These are phyloP conservation scores for Salisapilia sapeloensis DNA, from an alignment of 352 stramenopile species.

Conservation along the genomic window DNA sequence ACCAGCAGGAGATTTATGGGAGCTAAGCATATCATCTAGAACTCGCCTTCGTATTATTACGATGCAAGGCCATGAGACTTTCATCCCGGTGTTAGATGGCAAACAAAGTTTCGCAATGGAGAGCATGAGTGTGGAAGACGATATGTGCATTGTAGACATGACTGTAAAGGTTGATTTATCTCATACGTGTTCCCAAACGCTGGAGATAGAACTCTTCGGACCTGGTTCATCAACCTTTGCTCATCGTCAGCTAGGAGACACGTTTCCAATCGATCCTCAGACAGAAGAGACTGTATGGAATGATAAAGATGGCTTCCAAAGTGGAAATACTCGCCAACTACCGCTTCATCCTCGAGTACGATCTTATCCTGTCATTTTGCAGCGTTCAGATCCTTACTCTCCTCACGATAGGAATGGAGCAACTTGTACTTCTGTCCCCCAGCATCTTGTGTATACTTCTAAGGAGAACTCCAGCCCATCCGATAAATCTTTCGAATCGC, in stretches of 20 bases:
- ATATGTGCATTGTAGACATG: constrained; percentile 28
- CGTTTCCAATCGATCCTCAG: constrained; percentile 18
- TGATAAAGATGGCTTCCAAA: constrained; percentile 8
- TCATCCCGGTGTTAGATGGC: constrained; percentile 23
- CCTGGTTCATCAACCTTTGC: constrained; percentile 37
- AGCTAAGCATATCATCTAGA: constrained; percentile 28
- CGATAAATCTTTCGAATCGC: constrained; percentile 14
- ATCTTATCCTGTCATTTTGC: constrained; percentile 30
- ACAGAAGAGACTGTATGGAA: constrained; percentile 24
- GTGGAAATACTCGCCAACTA: constrained; percentile 12
- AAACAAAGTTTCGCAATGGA: constrained; percentile 26
- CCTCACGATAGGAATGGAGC: constrained; percentile 8
- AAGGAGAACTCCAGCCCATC: background rate
- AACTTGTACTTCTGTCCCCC: constrained; percentile 16
- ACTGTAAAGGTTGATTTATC: constrained; percentile 28
- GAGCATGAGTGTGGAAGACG: constrained; percentile 9
- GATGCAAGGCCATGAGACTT: constrained; percentile 17
- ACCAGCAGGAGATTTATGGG: constrained; percentile 35
- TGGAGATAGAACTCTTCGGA: constrained; percentile 36
- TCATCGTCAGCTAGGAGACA: constrained; percentile 17
- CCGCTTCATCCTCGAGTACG: constrained; percentile 14
- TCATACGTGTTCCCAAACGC: constrained; percentile 28
- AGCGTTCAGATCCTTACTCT: constrained; percentile 18
- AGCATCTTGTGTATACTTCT: background rate
- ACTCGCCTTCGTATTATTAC: constrained; percentile 11